Evolutionary conservation across 1,284 basidiomycete genomes (phyloP), one percentile per base, ranked within the genome.

Genomic region (Hemileccinum hortonii): DNA sequence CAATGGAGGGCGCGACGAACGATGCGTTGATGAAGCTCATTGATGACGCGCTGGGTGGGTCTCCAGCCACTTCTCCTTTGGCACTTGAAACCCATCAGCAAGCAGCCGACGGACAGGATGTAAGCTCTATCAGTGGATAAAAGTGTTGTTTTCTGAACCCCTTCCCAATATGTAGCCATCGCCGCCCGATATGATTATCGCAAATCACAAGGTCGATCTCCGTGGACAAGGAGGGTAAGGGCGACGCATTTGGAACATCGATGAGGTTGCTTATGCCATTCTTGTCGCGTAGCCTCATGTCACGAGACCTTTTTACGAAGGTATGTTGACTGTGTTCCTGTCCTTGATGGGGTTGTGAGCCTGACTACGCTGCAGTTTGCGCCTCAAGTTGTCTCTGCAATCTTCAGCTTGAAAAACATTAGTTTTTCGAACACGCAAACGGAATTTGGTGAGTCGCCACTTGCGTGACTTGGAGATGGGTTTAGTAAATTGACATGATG

Each of bases 11-110:
- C 24, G 61, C 59, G 10, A 58, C 64, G 12, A 56, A 53, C 4
- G 64, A 69, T 50, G 40, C 36, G n/a, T 58, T 83, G 16, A 73
- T 79, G 69, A 63, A 50, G 10, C 77, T 79, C 59, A 71, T 84
- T 16, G 71, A 73, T 48, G 76, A 79, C 55, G 84, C 82, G 11
- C 67, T 87, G 49, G 67, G 80, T 79, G 55, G 62, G 79, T 50
- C 33, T 40, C 47, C 10, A 14, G 1, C 10, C 16, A 29, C 29
- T 22, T 40, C 24, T 6, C 11, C 32, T 39, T 47, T 18, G 26
- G 32, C 21, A 26, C 3, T 44, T 15, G 22, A 53, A 30, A 18
- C 33, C 11, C 8, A 44, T 22, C 22, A 29, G n/a, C 35, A 41
- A 37, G 35, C 24, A 59, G 42, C 29, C 3, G n/a, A 29, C 14